Evolutionary conservation across 352 stramenopile species (phyloP).

Genomic region (Globisporangium solare): DNA sequence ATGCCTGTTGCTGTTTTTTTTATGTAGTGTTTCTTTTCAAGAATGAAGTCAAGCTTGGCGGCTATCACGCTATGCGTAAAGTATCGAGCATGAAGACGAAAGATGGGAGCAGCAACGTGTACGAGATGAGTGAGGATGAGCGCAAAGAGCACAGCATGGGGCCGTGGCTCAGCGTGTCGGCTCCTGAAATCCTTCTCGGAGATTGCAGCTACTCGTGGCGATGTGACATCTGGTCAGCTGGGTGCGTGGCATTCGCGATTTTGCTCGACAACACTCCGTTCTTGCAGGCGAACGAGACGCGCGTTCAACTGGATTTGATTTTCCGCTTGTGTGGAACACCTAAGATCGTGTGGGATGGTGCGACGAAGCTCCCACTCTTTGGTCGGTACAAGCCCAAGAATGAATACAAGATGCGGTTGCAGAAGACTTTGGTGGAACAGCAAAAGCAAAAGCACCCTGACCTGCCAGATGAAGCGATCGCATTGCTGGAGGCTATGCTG

Average conservation of each 20-base stretch:
- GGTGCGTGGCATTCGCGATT: constrained; percentile 59
- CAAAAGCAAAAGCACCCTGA: constrained; percentile 43
- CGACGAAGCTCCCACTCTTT: constrained; percentile 52
- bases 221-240: constrained; percentile 71
- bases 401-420: constrained; percentile 72
- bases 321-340: constrained; percentile 77
- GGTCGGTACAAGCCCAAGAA: constrained; percentile 52
- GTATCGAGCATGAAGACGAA: constrained; percentile 28
- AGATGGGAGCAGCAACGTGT: constrained; percentile 26
- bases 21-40: constrained; percentile 60
- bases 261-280: constrained; percentile 62
- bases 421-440: constrained; percentile 69
- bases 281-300: constrained; percentile 52
- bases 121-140: constrained; percentile 71
- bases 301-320: constrained; percentile 73
- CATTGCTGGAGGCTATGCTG: constrained; percentile 70
- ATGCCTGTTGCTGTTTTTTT: not conserved
- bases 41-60: constrained; percentile 57
- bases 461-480: constrained; percentile 51
- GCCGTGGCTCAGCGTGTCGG: constrained; percentile 55
- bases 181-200: constrained; percentile 72
- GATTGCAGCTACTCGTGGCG: constrained; percentile 65
- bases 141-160: constrained; percentile 72
- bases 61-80: constrained; percentile 67
- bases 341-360: constrained; percentile 41